A percentile compares a stretch with the other conserved stretches of the same genome.
These are phyloP conservation scores for Umbelopsis sp. DNA, from an alignment of 192 early-diverging fungal genomes.

Conservation along the genomic window DNA sequence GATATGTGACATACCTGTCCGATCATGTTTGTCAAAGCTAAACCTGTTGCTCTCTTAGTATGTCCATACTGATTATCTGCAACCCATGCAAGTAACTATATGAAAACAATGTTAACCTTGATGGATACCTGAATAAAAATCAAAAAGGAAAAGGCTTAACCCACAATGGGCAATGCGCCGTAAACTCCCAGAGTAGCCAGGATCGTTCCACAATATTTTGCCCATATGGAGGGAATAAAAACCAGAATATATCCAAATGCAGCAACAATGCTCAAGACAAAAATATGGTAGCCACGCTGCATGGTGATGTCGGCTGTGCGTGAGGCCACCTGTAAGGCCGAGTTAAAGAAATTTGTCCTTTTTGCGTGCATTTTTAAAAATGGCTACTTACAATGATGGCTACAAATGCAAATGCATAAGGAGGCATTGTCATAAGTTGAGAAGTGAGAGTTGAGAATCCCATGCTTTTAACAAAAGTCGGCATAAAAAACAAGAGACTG, in stretches of 20 bases:
- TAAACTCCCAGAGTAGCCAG: slow-evolving; percentile 7
- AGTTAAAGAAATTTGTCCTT: background rate
- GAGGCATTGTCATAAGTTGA: slow-evolving; percentile 47
- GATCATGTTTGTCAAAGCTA: slow-evolving; percentile 52
- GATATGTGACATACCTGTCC: slow-evolving; percentile 35
- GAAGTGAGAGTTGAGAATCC: slow-evolving; percentile 46
- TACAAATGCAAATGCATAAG: slow-evolving; percentile 36
- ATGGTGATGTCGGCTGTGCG: slow-evolving; percentile 13
- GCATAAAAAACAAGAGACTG: slow-evolving; percentile 54
- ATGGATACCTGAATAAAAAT: background rate
- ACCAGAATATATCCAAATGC: slow-evolving; percentile 11
- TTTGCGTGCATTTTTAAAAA: background rate
- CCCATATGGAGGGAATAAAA: slow-evolving; percentile 10
- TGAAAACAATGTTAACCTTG: background rate
- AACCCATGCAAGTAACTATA: slow-evolving; percentile 47
- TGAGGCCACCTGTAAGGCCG: background rate
- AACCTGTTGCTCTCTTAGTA: slow-evolving; percentile 62
- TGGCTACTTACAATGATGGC: background rate
- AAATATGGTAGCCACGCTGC: slow-evolving; percentile 47
- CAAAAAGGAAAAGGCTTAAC: background rate
- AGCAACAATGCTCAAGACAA: slow-evolving; percentile 29
- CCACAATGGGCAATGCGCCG: background rate
- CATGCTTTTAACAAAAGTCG: slow-evolving; percentile 50
- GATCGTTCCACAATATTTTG: slow-evolving; percentile 1
- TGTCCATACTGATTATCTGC: slow-evolving; percentile 60